phyloP scores from a whole-genome alignment of 108 stramenopile species.

The Stephanodiscus minutulus region DNA sequence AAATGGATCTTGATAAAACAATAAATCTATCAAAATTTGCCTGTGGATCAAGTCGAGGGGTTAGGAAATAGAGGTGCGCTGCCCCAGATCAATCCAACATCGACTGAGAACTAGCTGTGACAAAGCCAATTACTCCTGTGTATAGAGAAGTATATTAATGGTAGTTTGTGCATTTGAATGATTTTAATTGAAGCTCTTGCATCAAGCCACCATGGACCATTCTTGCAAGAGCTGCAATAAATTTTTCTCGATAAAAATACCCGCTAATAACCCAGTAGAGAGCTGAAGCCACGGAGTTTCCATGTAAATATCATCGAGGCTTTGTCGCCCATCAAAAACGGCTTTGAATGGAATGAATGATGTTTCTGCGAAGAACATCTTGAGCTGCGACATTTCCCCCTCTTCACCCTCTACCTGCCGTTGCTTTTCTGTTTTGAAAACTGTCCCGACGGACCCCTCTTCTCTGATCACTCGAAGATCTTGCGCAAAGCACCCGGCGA shows the following conservation, averaged over 20 bases:
- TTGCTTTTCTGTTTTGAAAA: constrained; percentile 28
- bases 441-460: constrained; percentile 67
- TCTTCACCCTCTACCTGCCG: constrained; percentile 9
- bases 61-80: too few species aligned
- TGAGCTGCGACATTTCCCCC: constrained; percentile 18
- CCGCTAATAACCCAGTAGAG: constrained; percentile 14
- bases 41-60: too few species aligned
- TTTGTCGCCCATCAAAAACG: constrained; percentile 51
- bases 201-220: constrained; percentile 7
- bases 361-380: constrained; percentile 48
- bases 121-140: too few species aligned
- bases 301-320: constrained; percentile 23
- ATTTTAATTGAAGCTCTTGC: too few species aligned
- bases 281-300: constrained; percentile 51
- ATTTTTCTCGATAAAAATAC: constrained; percentile 16
- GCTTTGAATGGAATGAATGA: constrained; percentile 62
- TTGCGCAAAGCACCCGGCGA: constrained; percentile 58
- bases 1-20: too few species aligned
- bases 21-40: too few species aligned
- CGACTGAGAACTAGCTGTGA: too few species aligned
- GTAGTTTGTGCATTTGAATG: too few species aligned
- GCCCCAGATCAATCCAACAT: too few species aligned
- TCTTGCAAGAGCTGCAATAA: constrained; percentile 18
- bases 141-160: too few species aligned
- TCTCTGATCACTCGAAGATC: constrained; percentile 59